These are phyloP conservation scores for Chenopodium suecicum DNA, from an alignment of 148 eudicot species.

Conservation along the genomic window DNA sequence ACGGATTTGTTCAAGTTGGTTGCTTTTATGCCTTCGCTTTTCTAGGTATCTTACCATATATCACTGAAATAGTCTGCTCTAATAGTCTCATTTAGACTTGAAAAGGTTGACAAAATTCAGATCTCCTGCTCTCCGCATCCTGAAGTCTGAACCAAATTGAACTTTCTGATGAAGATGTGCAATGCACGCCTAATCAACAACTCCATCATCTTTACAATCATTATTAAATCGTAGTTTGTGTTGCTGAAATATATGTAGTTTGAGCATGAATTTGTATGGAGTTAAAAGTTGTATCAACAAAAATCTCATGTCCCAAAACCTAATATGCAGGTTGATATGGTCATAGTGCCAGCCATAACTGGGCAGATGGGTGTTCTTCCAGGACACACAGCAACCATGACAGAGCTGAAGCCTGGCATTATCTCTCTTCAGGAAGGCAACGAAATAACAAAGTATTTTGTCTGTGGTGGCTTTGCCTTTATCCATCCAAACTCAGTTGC, in stretches of 20 bases:
- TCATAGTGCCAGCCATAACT: slow-evolving; percentile 67
- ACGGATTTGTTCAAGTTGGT: not conserved
- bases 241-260: not conserved
- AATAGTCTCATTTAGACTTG: not conserved
- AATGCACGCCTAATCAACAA: not conserved
- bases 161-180: not conserved
- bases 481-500: slow-evolving; percentile 60
- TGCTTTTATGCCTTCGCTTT: not conserved
- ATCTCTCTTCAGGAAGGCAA: slow-evolving; percentile 62
- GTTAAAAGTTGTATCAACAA: not conserved
- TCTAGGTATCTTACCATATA: not conserved
- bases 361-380: slow-evolving; percentile 86
- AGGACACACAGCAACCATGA: slow-evolving; percentile 66
- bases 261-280: not conserved
- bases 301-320: not conserved
- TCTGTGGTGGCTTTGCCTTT: slow-evolving; percentile 75
- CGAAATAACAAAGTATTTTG: slow-evolving; percentile 56
- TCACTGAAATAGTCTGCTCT: not conserved
- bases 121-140: not conserved
- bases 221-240: not conserved
- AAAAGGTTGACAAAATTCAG: not conserved
- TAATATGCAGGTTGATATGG: slow-evolving; percentile 65
- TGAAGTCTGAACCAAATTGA: not conserved
- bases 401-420: slow-evolving; percentile 74
- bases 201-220: not conserved